Evolutionary conservation across 192 early-diverging fungal genomes (phyloP), one percentile per base, ranked within the genome.

Genomic region (Bifiguratus adelaidae): DNA sequence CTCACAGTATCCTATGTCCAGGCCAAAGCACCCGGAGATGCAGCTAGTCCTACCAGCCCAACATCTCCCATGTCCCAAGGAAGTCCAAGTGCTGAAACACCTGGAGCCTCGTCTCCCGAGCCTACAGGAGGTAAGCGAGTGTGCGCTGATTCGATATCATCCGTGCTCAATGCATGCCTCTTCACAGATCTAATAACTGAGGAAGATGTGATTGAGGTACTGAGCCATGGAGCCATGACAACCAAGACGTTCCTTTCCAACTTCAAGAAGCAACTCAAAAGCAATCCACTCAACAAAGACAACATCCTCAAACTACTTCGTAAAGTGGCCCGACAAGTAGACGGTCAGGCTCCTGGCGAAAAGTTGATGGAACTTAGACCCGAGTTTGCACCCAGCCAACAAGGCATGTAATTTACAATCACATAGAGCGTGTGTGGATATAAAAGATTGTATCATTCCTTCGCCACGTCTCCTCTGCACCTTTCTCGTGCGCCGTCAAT

Each of bases 241-340:
- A 80, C 81, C 24, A 75, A 76, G 52, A 78, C 82, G 22, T 67
- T 86, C 13, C 71, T 86, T 30, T 56, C 61, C 29, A 63, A 60
- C 8, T 67, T 86, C 50, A 73, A 76, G 28, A 74, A 61, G 48
- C 76, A 81, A 47, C 69, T 86, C 41, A 74, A 71, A 64, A 67
- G 54, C 25, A 61, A 75, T 7, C 38, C 46, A 1, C 53, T 56
- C 4, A 77, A 77, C 50, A 61, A 61, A 33, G 61, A 47, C n/a
- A 64, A 68, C 34, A 41, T 77, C 2, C 55, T 60, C 7, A 30
- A 49, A 0, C 44, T 73, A n/a, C 56, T 77, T 23, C 67, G 63
- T 44, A 67, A 60, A 43, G 70, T 77, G 0, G 70, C 70, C 2
- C 50, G 56, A 28, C 62, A 55, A 36, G 56, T 37, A 16, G 50